Evolutionary conservation across 2,329 filamentous ascomycete species (phyloP), one percentile per base, ranked within the genome.

Genomic region (Decorospora gaudefroyi): DNA sequence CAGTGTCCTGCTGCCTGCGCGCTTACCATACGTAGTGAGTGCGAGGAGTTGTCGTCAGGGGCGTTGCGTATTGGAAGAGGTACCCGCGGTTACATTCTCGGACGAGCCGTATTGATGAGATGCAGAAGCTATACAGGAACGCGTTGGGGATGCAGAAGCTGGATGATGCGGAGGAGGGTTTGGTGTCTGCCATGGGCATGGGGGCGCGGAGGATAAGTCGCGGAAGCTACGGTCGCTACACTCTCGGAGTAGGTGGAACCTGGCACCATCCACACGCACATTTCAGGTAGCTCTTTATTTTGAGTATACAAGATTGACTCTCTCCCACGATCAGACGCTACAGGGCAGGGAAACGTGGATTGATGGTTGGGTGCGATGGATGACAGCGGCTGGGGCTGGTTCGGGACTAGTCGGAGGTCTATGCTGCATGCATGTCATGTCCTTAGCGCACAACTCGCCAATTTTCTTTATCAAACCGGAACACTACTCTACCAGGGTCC

Each of bases 111-210:
- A n/a, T n/a, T n/a, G n/a, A n/a, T n/a, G n/a, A 59, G 32, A 57
- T 57, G 25, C 57, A 57, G 45, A 43, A 52, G 11, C 42, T 67
- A 31, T 69, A 67, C 40, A 46, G 53, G 26, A 36, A 46, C 15
- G 57, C 65, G 34, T 36, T 68, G 37, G 65, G 62, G 26, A 66
- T 67, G 64, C 28, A 46, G 28, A 40, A 57, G 34, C 36, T 64
- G 31, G 54, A 51, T 23, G 46, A 50, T 31, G 39, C 41, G 18
- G 57, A 61, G 35, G 50, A 52, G 38, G 47, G 55, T 28, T 42
- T 57, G 31, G 46, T 51, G 10, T 59, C n/a, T n/a, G n/a, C n/a
- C n/a, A n/a, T n/a, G n/a, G n/a, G 55, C 30, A 61, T 65, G 62
- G 57, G 57, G n/a, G 60, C 53, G 26, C 52, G 58, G 45, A 57